These are phyloP conservation scores for Suillus plorans DNA, from an alignment of 768 basidiomycete species.

Conservation along the genomic window DNA sequence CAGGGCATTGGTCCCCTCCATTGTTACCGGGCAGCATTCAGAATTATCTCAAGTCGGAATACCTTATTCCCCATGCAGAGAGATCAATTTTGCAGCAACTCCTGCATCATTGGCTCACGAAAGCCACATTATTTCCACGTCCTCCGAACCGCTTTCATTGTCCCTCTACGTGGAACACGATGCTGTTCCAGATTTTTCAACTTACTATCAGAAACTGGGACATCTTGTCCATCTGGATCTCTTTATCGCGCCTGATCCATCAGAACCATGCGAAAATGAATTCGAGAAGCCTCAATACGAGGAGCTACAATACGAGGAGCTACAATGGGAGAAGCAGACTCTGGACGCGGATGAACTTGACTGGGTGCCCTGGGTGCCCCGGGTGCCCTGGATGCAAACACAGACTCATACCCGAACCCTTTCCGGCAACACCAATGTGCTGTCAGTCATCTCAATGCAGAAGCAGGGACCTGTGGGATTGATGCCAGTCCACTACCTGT, in stretches of 20 bases:
- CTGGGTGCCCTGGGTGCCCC: conserved; percentile 11
- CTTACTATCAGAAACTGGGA: conserved; percentile 1
- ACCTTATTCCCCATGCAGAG: background rate
- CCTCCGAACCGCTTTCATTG: conserved; percentile 5
- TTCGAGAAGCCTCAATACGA: too few relatives aligned
- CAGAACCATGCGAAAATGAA: conserved; percentile 19
- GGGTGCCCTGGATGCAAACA: conserved; percentile 6
- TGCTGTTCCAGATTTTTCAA: background rate
- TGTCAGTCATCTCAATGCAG: conserved; percentile 11
- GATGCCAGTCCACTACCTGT: conserved; percentile 19
- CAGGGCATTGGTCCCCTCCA: conserved; percentile 3
- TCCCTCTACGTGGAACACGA: background rate
- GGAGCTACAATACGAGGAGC: too few relatives aligned
- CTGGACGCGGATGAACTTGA: conserved; percentile 4
- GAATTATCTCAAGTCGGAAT: background rate
- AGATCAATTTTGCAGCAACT: conserved; percentile 9
- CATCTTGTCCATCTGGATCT: background rate
- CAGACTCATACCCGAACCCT: too few relatives aligned
- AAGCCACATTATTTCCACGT: background rate
- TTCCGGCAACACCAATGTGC: background rate
- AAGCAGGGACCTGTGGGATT: background rate
- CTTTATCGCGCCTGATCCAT: background rate
- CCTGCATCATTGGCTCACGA: background rate
- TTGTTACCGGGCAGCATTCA: background rate
- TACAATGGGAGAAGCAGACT: background rate